These are phyloP conservation scores for Cladophialophora yegresii DNA, from an alignment of 2,329 filamentous ascomycete genomes.

Conservation along the genomic window DNA sequence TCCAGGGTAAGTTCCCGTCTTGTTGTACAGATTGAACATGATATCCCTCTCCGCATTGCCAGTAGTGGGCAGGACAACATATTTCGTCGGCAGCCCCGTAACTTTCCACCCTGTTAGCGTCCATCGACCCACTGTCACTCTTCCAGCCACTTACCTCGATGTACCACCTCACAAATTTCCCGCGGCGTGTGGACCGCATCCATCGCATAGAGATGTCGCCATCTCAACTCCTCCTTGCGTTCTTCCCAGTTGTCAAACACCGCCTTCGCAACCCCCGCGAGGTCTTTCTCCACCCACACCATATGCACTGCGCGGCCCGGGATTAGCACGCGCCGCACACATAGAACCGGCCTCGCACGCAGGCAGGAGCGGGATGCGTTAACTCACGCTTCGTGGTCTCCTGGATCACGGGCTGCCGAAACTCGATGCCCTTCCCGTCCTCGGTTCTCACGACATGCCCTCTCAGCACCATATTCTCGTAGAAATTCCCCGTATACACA, in stretches of 20 bases:
- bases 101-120: constrained; percentile 19
- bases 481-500: constrained; percentile 35
- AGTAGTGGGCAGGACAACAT: constrained; percentile 31
- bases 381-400: constrained; percentile 25
- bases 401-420: constrained; percentile 26
- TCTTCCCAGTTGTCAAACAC: constrained; percentile 35
- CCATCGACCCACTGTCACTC: neutral
- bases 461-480: constrained; percentile 29
- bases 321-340: neutral
- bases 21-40: constrained; percentile 37
- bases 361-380: neutral
- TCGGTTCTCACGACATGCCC: constrained; percentile 22
- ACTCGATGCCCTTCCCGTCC: constrained; percentile 24
- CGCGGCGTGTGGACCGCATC: constrained; percentile 22
- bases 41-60: constrained; percentile 36
- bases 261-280: constrained; percentile 31
- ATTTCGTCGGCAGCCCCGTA: constrained; percentile 31
- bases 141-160: constrained; percentile 11
- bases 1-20: constrained; percentile 33
- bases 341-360: neutral
- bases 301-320: constrained; percentile 23
- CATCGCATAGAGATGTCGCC: constrained; percentile 24
- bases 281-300: constrained; percentile 32
- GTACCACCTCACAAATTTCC: constrained; percentile 21
- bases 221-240: constrained; percentile 25